phyloP scores from a whole-genome alignment of 495 filamentous ascomycete species.

The Lepidopterella palustris region DNA sequence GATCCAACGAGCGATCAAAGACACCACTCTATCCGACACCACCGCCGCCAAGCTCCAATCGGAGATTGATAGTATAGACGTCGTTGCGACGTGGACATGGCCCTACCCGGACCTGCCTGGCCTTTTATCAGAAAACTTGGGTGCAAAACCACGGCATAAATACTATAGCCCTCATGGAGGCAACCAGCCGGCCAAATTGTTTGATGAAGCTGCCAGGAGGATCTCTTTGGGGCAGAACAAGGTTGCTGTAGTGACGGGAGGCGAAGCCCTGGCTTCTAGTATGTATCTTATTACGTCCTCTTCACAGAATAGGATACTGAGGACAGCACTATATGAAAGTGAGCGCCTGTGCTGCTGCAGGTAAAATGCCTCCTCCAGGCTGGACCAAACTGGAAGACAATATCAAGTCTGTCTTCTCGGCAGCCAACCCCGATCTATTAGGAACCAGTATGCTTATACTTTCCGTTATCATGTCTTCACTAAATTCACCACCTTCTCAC shows the following conservation, averaged over 20 bases:
- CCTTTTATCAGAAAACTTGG: constrained; percentile 40
- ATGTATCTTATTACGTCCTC: constrained; percentile 2
- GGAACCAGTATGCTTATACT: constrained; percentile 35
- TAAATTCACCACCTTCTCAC: neutral
- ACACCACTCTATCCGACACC: constrained; percentile 24
- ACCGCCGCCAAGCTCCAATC: constrained; percentile 31
- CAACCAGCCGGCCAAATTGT: constrained; percentile 46
- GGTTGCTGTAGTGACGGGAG: constrained; percentile 49
- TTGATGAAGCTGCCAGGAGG: constrained; percentile 50
- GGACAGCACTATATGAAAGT: constrained; percentile 17
- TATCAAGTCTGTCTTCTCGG: constrained; percentile 35
- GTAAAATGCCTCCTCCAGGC: constrained; percentile 42
- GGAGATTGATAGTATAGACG: constrained; percentile 47
- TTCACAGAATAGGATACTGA: neutral
- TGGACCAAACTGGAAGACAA: constrained; percentile 41
- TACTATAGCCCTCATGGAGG: constrained; percentile 48
- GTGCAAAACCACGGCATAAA: constrained; percentile 37
- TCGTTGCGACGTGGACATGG: constrained; percentile 56
- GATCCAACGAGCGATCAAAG: constrained; percentile 40
- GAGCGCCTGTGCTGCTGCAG: constrained; percentile 30
- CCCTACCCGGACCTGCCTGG: constrained; percentile 47
- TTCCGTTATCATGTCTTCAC: constrained; percentile 15
- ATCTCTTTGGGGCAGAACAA: constrained; percentile 42
- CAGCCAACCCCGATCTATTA: constrained; percentile 32
- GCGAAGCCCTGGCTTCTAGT: constrained; percentile 52